phyloP scores from a whole-genome alignment of 352 stramenopile genomes.

The Phytopythium oedochilum region DNA sequence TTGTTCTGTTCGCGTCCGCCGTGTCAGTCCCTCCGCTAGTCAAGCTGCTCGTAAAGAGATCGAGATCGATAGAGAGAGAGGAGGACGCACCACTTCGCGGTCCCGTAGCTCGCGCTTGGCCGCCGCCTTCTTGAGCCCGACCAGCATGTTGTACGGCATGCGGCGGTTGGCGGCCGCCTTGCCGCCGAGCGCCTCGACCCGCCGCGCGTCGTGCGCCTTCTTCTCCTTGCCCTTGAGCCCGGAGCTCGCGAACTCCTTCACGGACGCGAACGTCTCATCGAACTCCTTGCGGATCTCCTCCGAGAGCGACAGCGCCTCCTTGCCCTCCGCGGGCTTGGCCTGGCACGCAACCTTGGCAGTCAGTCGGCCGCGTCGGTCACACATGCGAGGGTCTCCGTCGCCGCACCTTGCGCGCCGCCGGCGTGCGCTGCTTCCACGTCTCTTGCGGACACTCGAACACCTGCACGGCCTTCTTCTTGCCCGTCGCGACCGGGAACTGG shows the following conservation, averaged over 20 bases:
- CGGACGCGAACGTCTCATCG: slow-evolving; percentile 61
- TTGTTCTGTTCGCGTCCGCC: slow-evolving; percentile 34
- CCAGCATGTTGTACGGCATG: slow-evolving; percentile 71
- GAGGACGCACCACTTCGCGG: slow-evolving; percentile 43
- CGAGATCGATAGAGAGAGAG: background rate
- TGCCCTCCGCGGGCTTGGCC: slow-evolving; percentile 22
- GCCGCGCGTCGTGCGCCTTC: slow-evolving; percentile 65
- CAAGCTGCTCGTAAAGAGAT: background rate
- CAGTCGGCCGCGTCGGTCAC: too few relatives aligned
- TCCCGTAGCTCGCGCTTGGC: slow-evolving; percentile 43
- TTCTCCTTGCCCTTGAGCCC: slow-evolving; percentile 74
- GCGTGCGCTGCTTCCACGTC: slow-evolving; percentile 59
- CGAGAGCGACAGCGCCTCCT: slow-evolving; percentile 38
- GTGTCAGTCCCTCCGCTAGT: background rate
- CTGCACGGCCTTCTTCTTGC: slow-evolving; percentile 74
- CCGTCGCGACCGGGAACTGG: slow-evolving; percentile 67
- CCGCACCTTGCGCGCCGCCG: slow-evolving; percentile 18
- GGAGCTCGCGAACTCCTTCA: slow-evolving; percentile 50
- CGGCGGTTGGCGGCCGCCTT: slow-evolving; percentile 51
- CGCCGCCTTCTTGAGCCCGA: slow-evolving; percentile 64
- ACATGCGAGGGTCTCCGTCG: too few relatives aligned
- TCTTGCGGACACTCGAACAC: slow-evolving; percentile 74
- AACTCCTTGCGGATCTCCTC: slow-evolving; percentile 80
- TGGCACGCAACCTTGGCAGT: too few relatives aligned
- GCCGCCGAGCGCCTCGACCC: slow-evolving; percentile 62